These are phyloP conservation scores for Geotrichum citri-aurantii DNA, from an alignment of 1,139 yeast genomes.

Conservation along the genomic window DNA sequence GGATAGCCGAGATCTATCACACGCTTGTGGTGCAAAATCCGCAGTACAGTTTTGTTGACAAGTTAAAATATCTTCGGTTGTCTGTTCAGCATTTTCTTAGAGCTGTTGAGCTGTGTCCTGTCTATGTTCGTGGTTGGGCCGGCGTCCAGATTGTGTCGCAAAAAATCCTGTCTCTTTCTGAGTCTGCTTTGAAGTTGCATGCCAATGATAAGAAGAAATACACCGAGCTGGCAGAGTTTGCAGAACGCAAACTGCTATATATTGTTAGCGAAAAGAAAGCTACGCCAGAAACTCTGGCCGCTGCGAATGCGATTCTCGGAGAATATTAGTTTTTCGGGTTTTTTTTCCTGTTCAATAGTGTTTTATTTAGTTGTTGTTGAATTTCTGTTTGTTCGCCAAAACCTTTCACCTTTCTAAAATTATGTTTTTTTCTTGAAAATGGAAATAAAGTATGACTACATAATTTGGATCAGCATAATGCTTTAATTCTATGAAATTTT, in stretches of 20 bases:
- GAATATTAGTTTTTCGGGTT: slow-evolving; percentile 11
- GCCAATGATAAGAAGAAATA: slow-evolving; percentile 4
- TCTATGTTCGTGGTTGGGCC: slow-evolving; percentile 68
- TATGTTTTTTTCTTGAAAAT: neutral
- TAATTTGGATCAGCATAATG: neutral
- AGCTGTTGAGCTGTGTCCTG: slow-evolving; percentile 69
- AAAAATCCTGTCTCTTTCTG: slow-evolving; percentile 28
- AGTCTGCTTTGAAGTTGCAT: slow-evolving; percentile 10
- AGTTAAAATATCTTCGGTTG: slow-evolving; percentile 29
- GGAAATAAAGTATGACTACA: neutral
- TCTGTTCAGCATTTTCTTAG: slow-evolving; percentile 56
- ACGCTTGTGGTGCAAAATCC: slow-evolving; percentile 22
- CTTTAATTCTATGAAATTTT: too few species aligned
- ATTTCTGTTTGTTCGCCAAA: neutral
- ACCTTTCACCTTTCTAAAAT: neutral
- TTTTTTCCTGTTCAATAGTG: slow-evolving; percentile 1
- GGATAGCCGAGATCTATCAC: slow-evolving; percentile 48
- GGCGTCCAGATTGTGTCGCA: slow-evolving; percentile 50
- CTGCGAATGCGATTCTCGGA: slow-evolving; percentile 15
- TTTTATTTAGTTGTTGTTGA: neutral
- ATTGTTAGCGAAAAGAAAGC: slow-evolving; percentile 16
- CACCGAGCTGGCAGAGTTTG: slow-evolving; percentile 10
- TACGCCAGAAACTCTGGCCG: slow-evolving; percentile 10
- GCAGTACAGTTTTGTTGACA: slow-evolving; percentile 16
- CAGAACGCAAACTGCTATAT: slow-evolving; percentile 17